Percentiles rank a stretch among this genome's conserved stretches.
phyloP scores from a whole-genome alignment of 352 stramenopile genomes.

The Globisporangium irregulare region DNA sequence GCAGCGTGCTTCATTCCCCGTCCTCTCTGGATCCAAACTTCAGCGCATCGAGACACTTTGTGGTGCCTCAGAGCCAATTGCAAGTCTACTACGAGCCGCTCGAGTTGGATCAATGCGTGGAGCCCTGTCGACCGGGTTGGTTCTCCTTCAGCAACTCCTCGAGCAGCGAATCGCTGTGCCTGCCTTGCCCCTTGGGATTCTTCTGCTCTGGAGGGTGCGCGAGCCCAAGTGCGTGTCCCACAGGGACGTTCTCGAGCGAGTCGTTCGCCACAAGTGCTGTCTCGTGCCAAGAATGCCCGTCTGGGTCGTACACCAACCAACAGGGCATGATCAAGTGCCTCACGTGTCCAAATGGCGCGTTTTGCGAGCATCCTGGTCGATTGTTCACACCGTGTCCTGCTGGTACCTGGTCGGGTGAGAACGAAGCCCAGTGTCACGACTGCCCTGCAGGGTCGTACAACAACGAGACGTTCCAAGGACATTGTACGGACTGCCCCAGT shows the following conservation, averaged over 20 bases:
- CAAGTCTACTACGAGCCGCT: conserved; percentile 58
- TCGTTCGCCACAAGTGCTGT: conserved; percentile 23
- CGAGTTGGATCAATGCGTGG: conserved; percentile 34
- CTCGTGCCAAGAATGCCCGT: conserved; percentile 37
- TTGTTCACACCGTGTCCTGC: conserved; percentile 38
- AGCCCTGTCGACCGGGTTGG: conserved; percentile 51
- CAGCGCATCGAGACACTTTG: conserved; percentile 18
- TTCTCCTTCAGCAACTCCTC: conserved; percentile 42
- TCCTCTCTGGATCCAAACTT: conserved; percentile 46
- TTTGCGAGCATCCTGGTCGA: conserved; percentile 16
- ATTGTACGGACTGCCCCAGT: conserved; percentile 40
- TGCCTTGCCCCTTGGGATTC: conserved; percentile 44
- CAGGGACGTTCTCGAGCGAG: conserved; percentile 37
- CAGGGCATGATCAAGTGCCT: conserved; percentile 33
- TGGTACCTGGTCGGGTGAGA: conserved; percentile 42
- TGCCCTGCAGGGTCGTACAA: conserved; percentile 45
- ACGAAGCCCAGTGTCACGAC: conserved; percentile 38
- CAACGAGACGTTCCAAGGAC: conserved; percentile 24
- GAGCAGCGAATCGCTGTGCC: conserved; percentile 29
- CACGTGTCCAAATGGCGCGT: conserved; percentile 40
- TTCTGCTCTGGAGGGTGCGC: conserved; percentile 48
- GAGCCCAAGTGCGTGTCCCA: conserved; percentile 31
- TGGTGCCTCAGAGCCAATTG: conserved; percentile 42
- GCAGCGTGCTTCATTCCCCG: conserved; percentile 30
- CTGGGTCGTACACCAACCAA: conserved; percentile 39